These are phyloP conservation scores for Kodamaea kaohsiungensis DNA, from an alignment of 805 yeast species.

Conservation along the genomic window DNA sequence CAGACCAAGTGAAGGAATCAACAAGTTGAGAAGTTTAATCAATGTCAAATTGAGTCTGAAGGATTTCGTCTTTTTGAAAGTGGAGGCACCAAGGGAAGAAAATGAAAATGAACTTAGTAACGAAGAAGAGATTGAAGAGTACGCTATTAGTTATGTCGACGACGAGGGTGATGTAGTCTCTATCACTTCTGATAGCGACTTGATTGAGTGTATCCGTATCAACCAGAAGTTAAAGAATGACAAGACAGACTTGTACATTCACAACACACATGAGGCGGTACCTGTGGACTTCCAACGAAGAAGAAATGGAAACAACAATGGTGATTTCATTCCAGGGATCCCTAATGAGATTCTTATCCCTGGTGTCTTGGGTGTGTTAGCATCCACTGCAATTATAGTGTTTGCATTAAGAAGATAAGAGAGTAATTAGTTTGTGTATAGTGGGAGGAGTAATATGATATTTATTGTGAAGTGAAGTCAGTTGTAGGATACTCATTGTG, in stretches of 20 bases:
- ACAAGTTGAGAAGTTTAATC: conserved; percentile 45
- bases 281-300: conserved; percentile 20
- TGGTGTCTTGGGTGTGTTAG: conserved; percentile 59
- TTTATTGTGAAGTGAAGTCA: not conserved
- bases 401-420: conserved; percentile 47
- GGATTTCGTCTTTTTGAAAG: conserved; percentile 34
- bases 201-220: conserved; percentile 68
- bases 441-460: not conserved
- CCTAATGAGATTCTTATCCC: conserved; percentile 65
- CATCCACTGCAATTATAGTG: conserved; percentile 58
- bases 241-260: conserved; percentile 73
- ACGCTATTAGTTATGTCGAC: conserved; percentile 76
- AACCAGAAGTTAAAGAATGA: conserved; percentile 49
- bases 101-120: conserved; percentile 11
- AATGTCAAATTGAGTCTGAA: conserved; percentile 42
- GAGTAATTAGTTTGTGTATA: not conserved
- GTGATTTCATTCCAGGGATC: conserved; percentile 50
- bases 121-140: conserved; percentile 27
- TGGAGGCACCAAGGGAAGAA: conserved; percentile 29
- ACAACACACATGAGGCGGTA: conserved; percentile 56
- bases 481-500: too few relatives aligned
- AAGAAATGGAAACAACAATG: conserved; percentile 9
- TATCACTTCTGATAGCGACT: conserved; percentile 71
- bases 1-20: conserved; percentile 56
- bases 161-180: conserved; percentile 84